phyloP scores from a whole-genome alignment of 352 stramenopile genomes.

The Phytophthora fragariae region DNA sequence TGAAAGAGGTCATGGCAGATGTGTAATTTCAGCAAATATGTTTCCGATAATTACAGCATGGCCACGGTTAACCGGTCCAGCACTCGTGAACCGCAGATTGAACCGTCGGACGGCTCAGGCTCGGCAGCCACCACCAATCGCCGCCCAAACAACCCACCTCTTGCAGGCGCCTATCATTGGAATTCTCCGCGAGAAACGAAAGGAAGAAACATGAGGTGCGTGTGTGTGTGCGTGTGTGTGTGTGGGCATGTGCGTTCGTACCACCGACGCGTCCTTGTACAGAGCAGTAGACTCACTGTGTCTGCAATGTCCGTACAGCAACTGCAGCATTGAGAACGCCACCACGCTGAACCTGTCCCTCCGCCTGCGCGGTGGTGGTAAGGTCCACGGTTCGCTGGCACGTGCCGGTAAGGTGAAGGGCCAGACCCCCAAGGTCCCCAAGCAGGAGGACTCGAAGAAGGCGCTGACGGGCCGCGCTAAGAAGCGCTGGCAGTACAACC shows the following conservation, averaged over 20 bases:
- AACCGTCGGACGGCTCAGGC: constrained; percentile 7
- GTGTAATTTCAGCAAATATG: background rate
- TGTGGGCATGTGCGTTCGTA: too few species aligned
- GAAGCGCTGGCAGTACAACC: constrained; percentile 99
- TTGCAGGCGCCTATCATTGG: constrained; percentile 46
- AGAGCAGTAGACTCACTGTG: background rate
- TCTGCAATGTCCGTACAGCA: constrained; percentile 70
- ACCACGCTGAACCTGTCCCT: constrained; percentile 97
- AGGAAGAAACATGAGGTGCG: constrained; percentile 72
- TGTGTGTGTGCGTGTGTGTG: background rate
- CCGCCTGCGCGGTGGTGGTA: constrained; percentile 95
- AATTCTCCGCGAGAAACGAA: constrained; percentile 73
- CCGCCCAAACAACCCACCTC: constrained; percentile 15
- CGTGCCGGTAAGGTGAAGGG: constrained; percentile 99
- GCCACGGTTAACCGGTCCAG: constrained; percentile 17
- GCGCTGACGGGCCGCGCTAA: constrained; percentile 97
- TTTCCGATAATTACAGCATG: background rate
- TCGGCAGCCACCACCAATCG: constrained; percentile 37
- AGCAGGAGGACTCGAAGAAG: constrained; percentile 99
- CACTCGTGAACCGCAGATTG: constrained; percentile 5
- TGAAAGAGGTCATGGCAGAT: background rate
- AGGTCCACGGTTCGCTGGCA: constrained; percentile 99
- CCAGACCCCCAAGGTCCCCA: constrained; percentile 99
- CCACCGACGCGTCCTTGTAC: too few species aligned
- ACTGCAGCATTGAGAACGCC: constrained; percentile 98